Base-by-base conservation (phyloP, 2,329 filamentous ascomycete species). In the Graphilbum ipis-grandicollis region DNA sequence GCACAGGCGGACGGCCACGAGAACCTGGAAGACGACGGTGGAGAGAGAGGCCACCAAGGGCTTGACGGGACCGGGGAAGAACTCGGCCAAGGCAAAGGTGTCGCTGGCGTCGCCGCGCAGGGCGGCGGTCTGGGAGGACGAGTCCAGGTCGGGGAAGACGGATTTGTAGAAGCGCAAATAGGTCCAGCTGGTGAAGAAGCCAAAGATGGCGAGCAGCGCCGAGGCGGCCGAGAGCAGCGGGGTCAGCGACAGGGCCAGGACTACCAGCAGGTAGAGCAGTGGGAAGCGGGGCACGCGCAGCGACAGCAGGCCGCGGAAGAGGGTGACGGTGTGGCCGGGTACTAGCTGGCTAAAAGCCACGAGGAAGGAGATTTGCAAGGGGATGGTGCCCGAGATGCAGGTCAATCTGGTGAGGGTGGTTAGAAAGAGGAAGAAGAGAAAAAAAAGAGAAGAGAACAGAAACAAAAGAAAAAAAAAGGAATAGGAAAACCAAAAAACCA, bases 341-440 rank as follows among this genome's bases (percentile, higher is more conserved):
- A 96, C 80, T 35, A 98, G 81, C 58, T 98, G 90, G 60, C 93
- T 96, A 60, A 96, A 93, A 38, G 88, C 83, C 49, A 96, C 83
- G 43, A 98, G 79, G 62, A 96, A 96, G 43, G 81, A 78, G 33
- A 90, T 85, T 56, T 94, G 88, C 40, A 94, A 66, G 14, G 86
- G 76, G 44, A 93, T 78, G 38, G 85, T 86, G 47, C 90, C 90
- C 47, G 81, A 82, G 51, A 96, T 82, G 44, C 81, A 78, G 33
- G 80, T 85, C 33, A 82, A 59, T 36, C 80, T 90, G 12, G 18
- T 15, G n/a, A n/a, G n/a, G n/a, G n/a, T n/a, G n/a, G n/a, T n/a
- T n/a, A n/a, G n/a, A n/a, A n/a, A n/a, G n/a, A n/a, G n/a, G n/a
- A n/a, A n/a, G n/a, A n/a, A n/a, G n/a, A n/a, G n/a, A n/a, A n/a